These are phyloP conservation scores for Lophium mytilinum DNA, from an alignment of 495 filamentous ascomycete species.

Conservation along the genomic window DNA sequence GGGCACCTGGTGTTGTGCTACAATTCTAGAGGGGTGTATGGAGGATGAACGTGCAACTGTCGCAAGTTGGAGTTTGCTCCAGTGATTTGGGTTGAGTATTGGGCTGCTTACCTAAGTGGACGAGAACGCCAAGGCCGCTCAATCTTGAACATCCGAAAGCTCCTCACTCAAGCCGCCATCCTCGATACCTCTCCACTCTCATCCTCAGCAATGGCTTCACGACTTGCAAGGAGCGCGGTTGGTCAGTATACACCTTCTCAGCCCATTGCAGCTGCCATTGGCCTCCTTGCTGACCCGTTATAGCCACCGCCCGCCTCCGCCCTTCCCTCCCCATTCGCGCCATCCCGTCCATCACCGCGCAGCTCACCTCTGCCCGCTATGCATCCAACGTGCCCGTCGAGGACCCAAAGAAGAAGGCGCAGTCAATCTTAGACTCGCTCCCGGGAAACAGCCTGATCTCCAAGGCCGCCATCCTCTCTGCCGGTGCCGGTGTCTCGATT, in stretches of 20 bases:
- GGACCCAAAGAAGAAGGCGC: slow-evolving; percentile 88
- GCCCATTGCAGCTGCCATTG: slow-evolving; percentile 19
- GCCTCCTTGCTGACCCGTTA: slow-evolving; percentile 21
- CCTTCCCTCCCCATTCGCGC: slow-evolving; percentile 54
- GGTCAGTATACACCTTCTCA: slow-evolving; percentile 51
- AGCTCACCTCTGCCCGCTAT: slow-evolving; percentile 55
- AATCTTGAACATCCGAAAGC: slow-evolving; percentile 3
- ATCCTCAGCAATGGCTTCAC: slow-evolving; percentile 75
- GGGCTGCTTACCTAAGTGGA: too few species aligned
- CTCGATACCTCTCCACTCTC: slow-evolving; percentile 39
- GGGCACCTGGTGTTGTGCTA: too few species aligned
- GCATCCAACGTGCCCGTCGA: slow-evolving; percentile 69
- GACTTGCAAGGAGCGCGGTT: slow-evolving; percentile 82
- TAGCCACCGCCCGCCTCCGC: slow-evolving; percentile 86
- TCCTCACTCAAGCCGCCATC: slow-evolving; percentile 11
- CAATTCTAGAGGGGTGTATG: too few species aligned
- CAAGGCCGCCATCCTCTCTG: slow-evolving; percentile 94
- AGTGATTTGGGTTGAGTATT: too few species aligned
- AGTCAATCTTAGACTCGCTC: slow-evolving; percentile 85
- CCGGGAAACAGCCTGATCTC: slow-evolving; percentile 43
- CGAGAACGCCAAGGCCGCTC: background rate
- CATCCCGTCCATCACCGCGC: slow-evolving; percentile 61
- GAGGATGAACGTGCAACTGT: too few species aligned
- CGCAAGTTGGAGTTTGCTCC: too few species aligned
- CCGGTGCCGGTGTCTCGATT: slow-evolving; percentile 77